Evolutionary conservation across 768 basidiomycete species (phyloP).

Genomic region (Leucocoprinus leucothites): DNA sequence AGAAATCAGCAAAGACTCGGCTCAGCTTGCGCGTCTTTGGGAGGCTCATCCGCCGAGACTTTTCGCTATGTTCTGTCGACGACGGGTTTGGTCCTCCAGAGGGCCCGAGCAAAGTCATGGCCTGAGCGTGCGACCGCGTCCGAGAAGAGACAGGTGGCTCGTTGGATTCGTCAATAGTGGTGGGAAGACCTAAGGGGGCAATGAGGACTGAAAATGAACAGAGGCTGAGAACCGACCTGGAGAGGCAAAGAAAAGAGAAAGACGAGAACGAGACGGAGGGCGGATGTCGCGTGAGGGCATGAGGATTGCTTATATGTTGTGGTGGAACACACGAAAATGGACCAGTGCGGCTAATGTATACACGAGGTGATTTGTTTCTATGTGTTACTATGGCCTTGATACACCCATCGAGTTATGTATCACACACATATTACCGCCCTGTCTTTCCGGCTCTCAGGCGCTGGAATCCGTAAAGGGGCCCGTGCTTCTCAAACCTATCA

Average conservation of each 20-base stretch:
- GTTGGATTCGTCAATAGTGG: background rate
- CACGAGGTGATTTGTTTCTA: background rate
- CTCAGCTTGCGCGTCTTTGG: slow-evolving; percentile 38
- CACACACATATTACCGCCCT: slow-evolving; percentile 4
- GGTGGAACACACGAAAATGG: too few relatives aligned
- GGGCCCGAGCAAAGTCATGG: background rate
- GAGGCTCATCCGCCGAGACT: background rate
- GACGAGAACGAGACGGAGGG: background rate
- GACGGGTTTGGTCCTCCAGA: background rate
- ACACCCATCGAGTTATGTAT: background rate
- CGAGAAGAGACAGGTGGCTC: background rate
- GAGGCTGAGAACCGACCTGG: background rate
- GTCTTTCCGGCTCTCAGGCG: background rate
- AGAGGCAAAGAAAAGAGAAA: background rate
- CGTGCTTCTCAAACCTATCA: background rate
- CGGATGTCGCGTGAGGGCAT: slow-evolving; percentile 2
- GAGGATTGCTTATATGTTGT: background rate
- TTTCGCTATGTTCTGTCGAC: background rate
- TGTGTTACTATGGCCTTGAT: slow-evolving; percentile 8
- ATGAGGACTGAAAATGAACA: background rate
- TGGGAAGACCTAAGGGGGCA: background rate
- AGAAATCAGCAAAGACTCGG: slow-evolving; percentile 37
- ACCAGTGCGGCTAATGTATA: background rate
- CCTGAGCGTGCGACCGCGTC: background rate
- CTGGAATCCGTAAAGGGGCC: background rate